These are phyloP conservation scores for Capronia epimyces DNA, from an alignment of 2,329 filamentous ascomycete genomes.

Conservation along the genomic window DNA sequence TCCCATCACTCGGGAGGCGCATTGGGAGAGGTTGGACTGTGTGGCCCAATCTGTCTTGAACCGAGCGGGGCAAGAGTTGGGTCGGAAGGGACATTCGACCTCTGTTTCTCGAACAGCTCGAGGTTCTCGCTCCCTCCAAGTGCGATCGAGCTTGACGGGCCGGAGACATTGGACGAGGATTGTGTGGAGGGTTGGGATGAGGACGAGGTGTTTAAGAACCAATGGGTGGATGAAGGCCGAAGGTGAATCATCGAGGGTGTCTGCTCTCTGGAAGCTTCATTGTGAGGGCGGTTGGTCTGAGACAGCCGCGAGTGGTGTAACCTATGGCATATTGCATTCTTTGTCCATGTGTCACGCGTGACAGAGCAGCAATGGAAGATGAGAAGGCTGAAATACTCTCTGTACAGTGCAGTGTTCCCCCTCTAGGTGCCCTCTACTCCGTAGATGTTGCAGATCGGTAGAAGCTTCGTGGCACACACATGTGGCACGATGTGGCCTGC, in stretches of 20 bases:
- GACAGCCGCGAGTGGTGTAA: too few relatives aligned
- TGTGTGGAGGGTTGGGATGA: slow-evolving; percentile 2
- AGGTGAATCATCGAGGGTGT: not conserved
- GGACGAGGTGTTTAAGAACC: slow-evolving; percentile 7
- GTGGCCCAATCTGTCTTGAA: slow-evolving; percentile 13
- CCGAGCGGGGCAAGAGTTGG: slow-evolving; percentile 8
- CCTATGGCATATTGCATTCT: too few relatives aligned
- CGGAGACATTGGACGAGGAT: slow-evolving; percentile 13
- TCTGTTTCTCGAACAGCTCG: slow-evolving; percentile 11
- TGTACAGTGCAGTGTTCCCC: too few relatives aligned
- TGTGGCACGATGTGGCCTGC: too few relatives aligned
- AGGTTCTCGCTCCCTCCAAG: slow-evolving; percentile 7
- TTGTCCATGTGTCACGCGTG: too few relatives aligned
- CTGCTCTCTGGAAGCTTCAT: not conserved
- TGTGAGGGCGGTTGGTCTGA: too few relatives aligned
- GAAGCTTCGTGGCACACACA: too few relatives aligned
- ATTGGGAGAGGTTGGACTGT: slow-evolving; percentile 5
- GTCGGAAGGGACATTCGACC: slow-evolving; percentile 16
- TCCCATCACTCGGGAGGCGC: slow-evolving; percentile 8
- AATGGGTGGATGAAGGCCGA: slow-evolving; percentile 7
- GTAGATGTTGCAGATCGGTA: too few relatives aligned
- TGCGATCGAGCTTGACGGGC: slow-evolving; percentile 14
- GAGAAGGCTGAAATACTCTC: too few relatives aligned
- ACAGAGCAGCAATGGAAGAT: too few relatives aligned
- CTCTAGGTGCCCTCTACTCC: too few relatives aligned